Conservation (phyloP, 2,329 filamentous ascomycete species). For the Mycosphaerelloides madeirae region DNA sequence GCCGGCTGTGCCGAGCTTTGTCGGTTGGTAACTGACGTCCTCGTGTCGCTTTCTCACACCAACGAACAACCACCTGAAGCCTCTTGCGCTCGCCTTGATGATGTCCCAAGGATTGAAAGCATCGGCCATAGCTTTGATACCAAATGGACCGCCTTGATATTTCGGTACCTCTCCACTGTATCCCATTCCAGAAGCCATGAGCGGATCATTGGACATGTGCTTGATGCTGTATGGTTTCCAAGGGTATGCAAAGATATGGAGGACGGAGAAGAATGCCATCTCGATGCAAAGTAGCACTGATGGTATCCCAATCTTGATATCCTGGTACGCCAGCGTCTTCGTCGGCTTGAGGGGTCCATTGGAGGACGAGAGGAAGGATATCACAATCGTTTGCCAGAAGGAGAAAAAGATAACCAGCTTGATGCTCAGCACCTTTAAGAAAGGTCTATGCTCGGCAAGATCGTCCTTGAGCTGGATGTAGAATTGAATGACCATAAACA, state of each 20-base stretch:
- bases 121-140: slow-evolving; percentile 62
- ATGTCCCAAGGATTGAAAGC: slow-evolving; percentile 80
- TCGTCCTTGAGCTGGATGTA: slow-evolving; percentile 70
- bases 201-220: slow-evolving; percentile 26
- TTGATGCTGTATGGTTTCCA: slow-evolving; percentile 62
- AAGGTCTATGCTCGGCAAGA: slow-evolving; percentile 64
- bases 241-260: slow-evolving; percentile 80
- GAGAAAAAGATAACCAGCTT: slow-evolving; percentile 89
- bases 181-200: slow-evolving; percentile 21
- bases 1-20: slow-evolving; percentile 13
- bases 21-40: slow-evolving; percentile 38
- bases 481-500: slow-evolving; percentile 86
- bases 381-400: slow-evolving; percentile 72
- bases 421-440: slow-evolving; percentile 78
- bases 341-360: slow-evolving; percentile 61
- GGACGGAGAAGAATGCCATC: slow-evolving; percentile 73
- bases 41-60: slow-evolving; percentile 57
- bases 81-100: slow-evolving; percentile 71
- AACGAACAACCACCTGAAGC: slow-evolving; percentile 74
- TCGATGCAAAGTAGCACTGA: slow-evolving; percentile 74
- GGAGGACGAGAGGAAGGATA: slow-evolving; percentile 58
- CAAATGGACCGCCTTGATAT: slow-evolving; percentile 62
- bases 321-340: slow-evolving; percentile 61
- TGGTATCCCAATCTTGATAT: slow-evolving; percentile 77
- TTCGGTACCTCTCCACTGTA: slow-evolving; percentile 20